Evolutionary conservation across 1,284 basidiomycete species (phyloP), one percentile per base, ranked within the genome.

Genomic region (Ustilago hordei): DNA sequence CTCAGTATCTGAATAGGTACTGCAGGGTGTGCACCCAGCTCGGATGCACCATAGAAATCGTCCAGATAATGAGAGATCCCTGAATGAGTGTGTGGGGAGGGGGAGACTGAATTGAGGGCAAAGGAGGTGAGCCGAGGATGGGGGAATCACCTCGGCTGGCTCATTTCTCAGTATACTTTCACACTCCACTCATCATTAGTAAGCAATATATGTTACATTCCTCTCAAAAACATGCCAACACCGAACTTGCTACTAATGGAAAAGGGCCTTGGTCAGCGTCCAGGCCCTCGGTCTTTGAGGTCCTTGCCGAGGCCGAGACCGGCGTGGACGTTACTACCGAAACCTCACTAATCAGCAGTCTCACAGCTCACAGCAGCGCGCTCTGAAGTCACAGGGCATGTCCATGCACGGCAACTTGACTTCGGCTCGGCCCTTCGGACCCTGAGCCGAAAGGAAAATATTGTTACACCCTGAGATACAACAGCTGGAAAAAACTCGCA

Each of bases 331-430:
- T 28, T 28, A 28, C 23, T 28, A 28, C 58, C 48, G 64, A 55
- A 50, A 28, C 13, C 4, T 11, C 23, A 28, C 4, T 19, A 8
- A 5, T 35, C 39, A 52, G 57, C 43, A 56, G n/a, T 45, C 43
- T 19, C 17, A 45, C n/a, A 19, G 43, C 43, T 41, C 19, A 19
- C 19, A 28, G 23, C 23, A 28, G 43, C 43, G 43, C 19, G 43
- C 58, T 32, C 54, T 67, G 53, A 67, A 60, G 55, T 64, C 62
- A 64, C 55, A 31, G 55, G 45, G 55, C 55, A 64, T 13, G 11
- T 34, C 47, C 47, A 47, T 47, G 48, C 48, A 32, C 48, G 28
- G 11, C 11, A 4, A 11, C 15, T 39, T 23, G n/a, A 8, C 23
- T 58, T 17, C 32, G 47, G 52, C 58, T 60, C 59, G 54, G 59